These are phyloP conservation scores for Aspergillus egyptiacus DNA, from an alignment of 495 filamentous ascomycete species.

Conservation along the genomic window DNA sequence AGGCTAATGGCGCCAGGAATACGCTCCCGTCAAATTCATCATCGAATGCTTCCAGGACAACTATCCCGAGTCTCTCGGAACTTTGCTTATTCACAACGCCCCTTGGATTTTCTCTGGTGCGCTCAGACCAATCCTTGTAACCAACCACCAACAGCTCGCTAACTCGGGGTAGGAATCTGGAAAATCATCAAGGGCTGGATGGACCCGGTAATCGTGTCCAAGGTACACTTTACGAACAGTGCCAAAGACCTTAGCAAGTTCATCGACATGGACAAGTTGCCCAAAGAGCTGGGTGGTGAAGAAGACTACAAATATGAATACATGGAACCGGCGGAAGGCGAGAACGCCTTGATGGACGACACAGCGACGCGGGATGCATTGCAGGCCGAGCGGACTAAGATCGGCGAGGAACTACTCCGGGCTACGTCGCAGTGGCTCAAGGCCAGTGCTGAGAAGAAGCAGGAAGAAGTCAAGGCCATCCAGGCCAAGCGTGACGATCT, in stretches of 20 bases:
- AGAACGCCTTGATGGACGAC: constrained; percentile 68
- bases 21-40: constrained; percentile 92
- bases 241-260: constrained; percentile 69
- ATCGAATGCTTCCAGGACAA: constrained; percentile 97
- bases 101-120: constrained; percentile 89
- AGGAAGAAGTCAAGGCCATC: constrained; percentile 33
- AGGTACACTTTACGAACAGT: constrained; percentile 86
- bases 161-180: constrained; percentile 54
- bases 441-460: constrained; percentile 33
- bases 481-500: constrained; percentile 53
- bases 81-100: constrained; percentile 85
- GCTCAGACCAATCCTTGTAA: constrained; percentile 1
- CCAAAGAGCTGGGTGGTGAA: constrained; percentile 70
- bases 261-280: constrained; percentile 61
- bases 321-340: constrained; percentile 63
- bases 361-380: constrained; percentile 53
- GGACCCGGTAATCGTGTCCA: constrained; percentile 88
- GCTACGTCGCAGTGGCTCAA: constrained; percentile 65
- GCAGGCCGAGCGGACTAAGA: constrained; percentile 47
- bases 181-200: constrained; percentile 89
- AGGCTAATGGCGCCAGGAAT: constrained; percentile 54
- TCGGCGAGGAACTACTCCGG: constrained; percentile 63
- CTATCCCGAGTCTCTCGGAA: constrained; percentile 84
- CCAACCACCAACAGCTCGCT: background rate
- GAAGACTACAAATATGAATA: constrained; percentile 80